Conservation (phyloP, 441 rosid genomes). For the Sinapis alba region DNA sequence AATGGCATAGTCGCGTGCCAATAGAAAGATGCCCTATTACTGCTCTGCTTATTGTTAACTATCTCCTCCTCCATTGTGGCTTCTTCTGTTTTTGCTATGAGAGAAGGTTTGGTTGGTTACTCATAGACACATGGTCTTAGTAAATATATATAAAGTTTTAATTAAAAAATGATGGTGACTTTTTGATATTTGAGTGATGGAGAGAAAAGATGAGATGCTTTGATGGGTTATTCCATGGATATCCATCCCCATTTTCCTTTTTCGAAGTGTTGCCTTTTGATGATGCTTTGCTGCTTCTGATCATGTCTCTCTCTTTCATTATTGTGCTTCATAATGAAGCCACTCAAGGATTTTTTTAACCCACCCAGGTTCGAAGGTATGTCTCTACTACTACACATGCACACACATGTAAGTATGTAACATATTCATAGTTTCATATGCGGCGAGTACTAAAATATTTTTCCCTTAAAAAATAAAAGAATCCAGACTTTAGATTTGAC, state of each 20-base stretch:
- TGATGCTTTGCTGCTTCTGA: constrained; percentile 28
- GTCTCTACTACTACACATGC: not conserved
- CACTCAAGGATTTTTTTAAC: constrained; percentile 4
- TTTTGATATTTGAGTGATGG: constrained; percentile 29
- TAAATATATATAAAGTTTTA: not conserved
- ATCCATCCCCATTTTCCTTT: constrained; percentile 23
- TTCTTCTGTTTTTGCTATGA: constrained; percentile 13
- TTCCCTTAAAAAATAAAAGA: not conserved
- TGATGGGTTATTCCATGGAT: constrained; percentile 41
- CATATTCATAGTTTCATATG: not conserved
- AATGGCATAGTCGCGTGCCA: constrained; percentile 30
- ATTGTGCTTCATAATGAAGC: constrained; percentile 34
- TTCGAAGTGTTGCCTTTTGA: constrained; percentile 21
- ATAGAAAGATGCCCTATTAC: constrained; percentile 45
- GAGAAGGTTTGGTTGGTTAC: constrained; percentile 4
- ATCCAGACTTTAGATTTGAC: not conserved
- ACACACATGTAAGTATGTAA: not conserved
- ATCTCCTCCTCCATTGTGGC: constrained; percentile 3
- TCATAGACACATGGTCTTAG: constrained; percentile 13
- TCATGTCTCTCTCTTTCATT: constrained; percentile 14
- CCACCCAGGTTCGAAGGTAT: constrained; percentile 7
- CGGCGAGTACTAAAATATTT: constrained; percentile 1
- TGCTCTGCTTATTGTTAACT: constrained; percentile 30
- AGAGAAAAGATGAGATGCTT: constrained; percentile 34
- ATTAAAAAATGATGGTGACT: not conserved